Base-by-base conservation (phyloP, 768 basidiomycete genomes). In the Mycena rebaudengoi region DNA sequence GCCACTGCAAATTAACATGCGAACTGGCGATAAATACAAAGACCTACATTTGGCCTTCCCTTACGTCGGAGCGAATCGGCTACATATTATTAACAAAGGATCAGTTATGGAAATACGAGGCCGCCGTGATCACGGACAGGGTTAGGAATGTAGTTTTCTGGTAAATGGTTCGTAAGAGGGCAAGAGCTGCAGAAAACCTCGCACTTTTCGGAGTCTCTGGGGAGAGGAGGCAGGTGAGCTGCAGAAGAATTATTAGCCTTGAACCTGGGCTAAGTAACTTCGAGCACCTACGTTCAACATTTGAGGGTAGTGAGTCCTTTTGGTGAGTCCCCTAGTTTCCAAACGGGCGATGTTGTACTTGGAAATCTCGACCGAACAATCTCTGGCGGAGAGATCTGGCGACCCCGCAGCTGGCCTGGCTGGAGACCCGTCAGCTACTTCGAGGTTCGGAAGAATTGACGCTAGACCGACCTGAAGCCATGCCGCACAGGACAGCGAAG, bases 31-130 rank as follows among this genome's bases (percentile, higher is more conserved):
- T 23, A 20, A 35, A 35, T 26, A 52, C 10, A 37, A 8, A 12
- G 33, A 60, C 71, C 57, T 60, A 77, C 76, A 62, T 53, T 60
- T 76, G 73, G 26, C 71, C 68, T 35, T 75, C 74, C 7, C 68
- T 74, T 35, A 79, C 60, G 53, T 76, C 68, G 2, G 70, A 64
- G 29, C 70, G 66, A 30, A 78, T 26, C 23, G 73, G 69, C 68
- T 77, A 20, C 1, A 45, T 3, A 21, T 1, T 20, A 13, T 35
- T 43, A 3, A 33, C 37, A 28, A 59, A n/a, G 25, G n/a, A n/a
- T 35, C 39, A 21, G 18, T 25, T 44, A 2, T n/a, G 7, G 6
- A 25, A 28, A 18, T 1, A 25, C 4, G 1, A 7, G 33, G 29
- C 8, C 18, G 12, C 4, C 10, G 18, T 3, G 29, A 26, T 12